Evolutionary conservation across 2,329 filamentous ascomycete genomes (phyloP), one percentile per base, ranked within the genome.

Genomic region (Aspergillus tamarii): DNA sequence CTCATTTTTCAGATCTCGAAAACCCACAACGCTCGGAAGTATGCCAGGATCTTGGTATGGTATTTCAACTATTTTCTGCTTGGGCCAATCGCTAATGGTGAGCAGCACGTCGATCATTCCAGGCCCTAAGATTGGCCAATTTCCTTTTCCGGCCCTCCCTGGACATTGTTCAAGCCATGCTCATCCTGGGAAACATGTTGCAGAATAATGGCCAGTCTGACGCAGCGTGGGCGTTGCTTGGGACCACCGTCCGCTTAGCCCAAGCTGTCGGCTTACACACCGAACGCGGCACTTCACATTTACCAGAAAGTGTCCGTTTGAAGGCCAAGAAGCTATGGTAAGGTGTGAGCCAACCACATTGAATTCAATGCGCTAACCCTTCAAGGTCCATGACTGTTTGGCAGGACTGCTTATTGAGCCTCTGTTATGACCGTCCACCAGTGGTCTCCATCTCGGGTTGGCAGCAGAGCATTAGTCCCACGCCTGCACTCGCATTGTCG

Each of bases 41-140:
- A 19, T 66, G 67, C 16, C 72, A 67, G 14, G 70, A 75, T 4
- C 70, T 76, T 30, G 72, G 73, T 76, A 68, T 6, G 67, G 10
- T 23, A n/a, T 21, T 11, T 4, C 46, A 3, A 2, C 52, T 0
- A 19, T 23, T 3, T 36, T 36, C 10, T 21, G 30, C 11, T 36
- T 52, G 16, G 23, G 4, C 28, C 23, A 34, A 43, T 16, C 23
- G 21, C 43, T 52, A 19, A 43, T 32, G 11, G 5, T 26, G 4
- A 9, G 16, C 58, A 75, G 73, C 70, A 16, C 71, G 70, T n/a
- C 68, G 70, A 3, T 74, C 70, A 6, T 74, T 75, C 60, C 84
- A 87, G 66, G 86, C 85, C 64, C 76, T 87, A 3, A 82, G 85
- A 1, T 82, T 87, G 61, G 84, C 84, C 4, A 88, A 87, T 64